phyloP scores from a whole-genome alignment of 164 flowering plant genomes.

The Macadamia tetraphylla region DNA sequence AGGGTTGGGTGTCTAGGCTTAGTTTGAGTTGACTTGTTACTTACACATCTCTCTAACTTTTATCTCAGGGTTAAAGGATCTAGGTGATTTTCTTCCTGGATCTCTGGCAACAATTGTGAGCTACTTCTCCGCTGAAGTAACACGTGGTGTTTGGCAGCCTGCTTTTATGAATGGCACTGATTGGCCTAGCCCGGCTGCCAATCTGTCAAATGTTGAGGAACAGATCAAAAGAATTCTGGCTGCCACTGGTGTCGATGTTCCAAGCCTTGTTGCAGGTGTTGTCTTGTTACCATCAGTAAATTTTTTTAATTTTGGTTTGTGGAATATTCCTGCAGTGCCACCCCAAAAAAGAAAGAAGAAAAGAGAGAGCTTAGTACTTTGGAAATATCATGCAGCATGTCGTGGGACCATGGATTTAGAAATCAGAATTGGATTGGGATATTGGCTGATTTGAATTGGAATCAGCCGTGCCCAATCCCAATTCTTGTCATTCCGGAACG shows the following conservation, averaged over 20 bases:
- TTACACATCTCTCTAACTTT: background rate
- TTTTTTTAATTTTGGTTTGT: background rate
- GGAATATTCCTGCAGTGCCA: background rate
- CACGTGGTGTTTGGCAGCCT: slow-evolving; percentile 90
- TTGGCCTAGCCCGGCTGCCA: slow-evolving; percentile 98
- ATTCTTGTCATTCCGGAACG: too few relatives aligned
- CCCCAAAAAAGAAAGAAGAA: background rate
- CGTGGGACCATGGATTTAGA: too few relatives aligned
- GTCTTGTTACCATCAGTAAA: slow-evolving; percentile 4
- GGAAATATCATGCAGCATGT: background rate
- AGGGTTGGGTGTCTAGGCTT: too few relatives aligned
- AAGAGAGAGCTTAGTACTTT: background rate
- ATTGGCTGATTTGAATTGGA: too few relatives aligned
- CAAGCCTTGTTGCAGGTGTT: slow-evolving; percentile 77
- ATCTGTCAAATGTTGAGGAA: slow-evolving; percentile 77
- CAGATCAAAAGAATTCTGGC: slow-evolving; percentile 82
- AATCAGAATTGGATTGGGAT: too few relatives aligned
- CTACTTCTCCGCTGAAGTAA: slow-evolving; percentile 92
- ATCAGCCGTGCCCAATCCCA: too few relatives aligned
- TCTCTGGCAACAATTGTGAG: slow-evolving; percentile 84
- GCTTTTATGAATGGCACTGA: slow-evolving; percentile 94
- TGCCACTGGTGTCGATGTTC: slow-evolving; percentile 82
- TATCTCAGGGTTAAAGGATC: slow-evolving; percentile 77
- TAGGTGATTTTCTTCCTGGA: slow-evolving; percentile 93
- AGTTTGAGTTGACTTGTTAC: too few relatives aligned